Base-by-base conservation (phyloP, 2,329 filamentous ascomycete species). In the Fusarium caatingaense region DNA sequence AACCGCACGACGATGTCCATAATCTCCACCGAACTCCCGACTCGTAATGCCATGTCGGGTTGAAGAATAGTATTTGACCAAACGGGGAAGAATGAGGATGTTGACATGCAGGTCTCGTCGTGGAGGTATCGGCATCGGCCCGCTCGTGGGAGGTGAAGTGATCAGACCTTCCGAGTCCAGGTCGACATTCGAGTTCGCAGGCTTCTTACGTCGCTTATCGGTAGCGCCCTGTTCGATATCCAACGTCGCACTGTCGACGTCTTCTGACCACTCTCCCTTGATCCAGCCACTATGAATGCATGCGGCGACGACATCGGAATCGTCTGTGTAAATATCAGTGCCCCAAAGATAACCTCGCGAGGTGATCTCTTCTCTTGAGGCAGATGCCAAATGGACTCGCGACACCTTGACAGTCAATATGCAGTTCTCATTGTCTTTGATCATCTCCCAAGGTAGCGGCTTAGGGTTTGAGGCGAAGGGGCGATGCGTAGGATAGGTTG, bases 201-300 rank as follows among this genome's bases (percentile, higher is more conserved):
- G 69, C 68, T 79, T 80, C 59, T 78, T 80, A 32, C 80, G 77
- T 46, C 76, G 76, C 57, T 77, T 79, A 30, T 74, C 71, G 15
- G 74, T 74, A 21, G 64, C 49, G 49, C 79, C 76, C 49, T 78
- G 74, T 25, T 86, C 83, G 5, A 90, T 79, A 20, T 87, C 87
- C 13, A 97, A 84, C 80, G 95, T 83, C 15, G 85, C 83, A 2
- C 88, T 84, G 72, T 96, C 92, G 2, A 96, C 87, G 37, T 93
- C 91, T 9, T 94, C 89, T 7, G 89, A 85, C 92, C 94, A 97
- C 74, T 94, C 93, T 34, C 95, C 95, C 44, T 91, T 90, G 72
- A 99, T 92, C 90, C 94, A 98, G 6, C 96, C 96, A 3, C 91
- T 90, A 78, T 99, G 96, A 47, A 99, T 95, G 64, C 94, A 95